Base-by-base conservation (phyloP, 164 flowering plant species). In the Stephania cephalantha region DNA sequence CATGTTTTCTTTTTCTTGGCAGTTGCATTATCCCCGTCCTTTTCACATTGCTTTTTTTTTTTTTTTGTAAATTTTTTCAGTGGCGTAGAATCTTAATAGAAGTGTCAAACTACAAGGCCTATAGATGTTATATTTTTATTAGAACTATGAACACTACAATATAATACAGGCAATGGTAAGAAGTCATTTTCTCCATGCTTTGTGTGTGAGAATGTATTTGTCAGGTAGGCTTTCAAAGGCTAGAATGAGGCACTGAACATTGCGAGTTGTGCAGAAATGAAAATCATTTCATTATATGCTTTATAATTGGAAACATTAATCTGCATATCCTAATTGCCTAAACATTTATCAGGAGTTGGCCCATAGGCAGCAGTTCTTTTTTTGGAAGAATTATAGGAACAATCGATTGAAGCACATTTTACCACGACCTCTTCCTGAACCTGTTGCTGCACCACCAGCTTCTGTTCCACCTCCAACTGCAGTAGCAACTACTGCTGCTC, bases 311-410 rank as follows among this genome's bases (percentile, higher is more conserved):
- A n/a, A 61, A 61, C 66, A 18, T 50, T 61, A 18, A 1, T 25
- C 6, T n/a, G 66, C 20, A n/a, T 61, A 25, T 25, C 25, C n/a
- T 61, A 61, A 20, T 18, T 17, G 65, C n/a, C 9, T 20, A 18
- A 61, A 61, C 66, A 18, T 61, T 61, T 69, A 64, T 35, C 69
- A 96, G 98, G 99, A 96, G 80, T 76, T 92, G 90, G 95, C 97
- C 10, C 98, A 96, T 76, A 87, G 99, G 81, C 97, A 96, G 78
- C 98, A 96, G 75, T 92, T 94, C 81, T 96, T 83, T 74, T 94
- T 84, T 71, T 96, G 98, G 99, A 96, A 94, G 85, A 96, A 89
- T 79, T 89, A 92, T 73, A 86, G 97, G 78, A 92, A 89, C 86
- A 96, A 96, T 75, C 83, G 98, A 65, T 73, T 94, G 85, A 92